These are phyloP conservation scores for Ustilago lituana DNA, from an alignment of 1,284 basidiomycete species.

Conservation along the genomic window DNA sequence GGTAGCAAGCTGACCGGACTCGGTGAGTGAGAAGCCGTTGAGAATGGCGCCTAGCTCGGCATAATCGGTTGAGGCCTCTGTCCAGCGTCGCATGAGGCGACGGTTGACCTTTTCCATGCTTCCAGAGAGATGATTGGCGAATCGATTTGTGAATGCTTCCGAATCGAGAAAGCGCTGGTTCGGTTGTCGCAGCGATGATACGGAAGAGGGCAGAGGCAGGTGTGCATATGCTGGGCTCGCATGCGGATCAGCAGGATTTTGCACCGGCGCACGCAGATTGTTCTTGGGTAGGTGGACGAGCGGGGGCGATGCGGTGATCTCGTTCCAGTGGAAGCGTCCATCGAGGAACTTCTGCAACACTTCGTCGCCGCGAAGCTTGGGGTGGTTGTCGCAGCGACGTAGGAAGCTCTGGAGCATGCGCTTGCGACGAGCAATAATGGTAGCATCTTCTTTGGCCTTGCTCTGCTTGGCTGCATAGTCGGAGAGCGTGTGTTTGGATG, in stretches of 20 bases:
- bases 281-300: slow-evolving; percentile 91
- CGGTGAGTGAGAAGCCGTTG: slow-evolving; percentile 94
- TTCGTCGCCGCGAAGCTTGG: slow-evolving; percentile 90
- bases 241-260: slow-evolving; percentile 85
- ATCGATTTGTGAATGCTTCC: slow-evolving; percentile 95
- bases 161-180: slow-evolving; percentile 85
- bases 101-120: slow-evolving; percentile 97
- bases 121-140: slow-evolving; percentile 86
- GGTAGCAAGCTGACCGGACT: slow-evolving; percentile 76
- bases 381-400: slow-evolving; percentile 86
- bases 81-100: slow-evolving; percentile 90
- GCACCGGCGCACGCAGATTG: slow-evolving; percentile 91
- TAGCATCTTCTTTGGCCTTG: slow-evolving; percentile 94
- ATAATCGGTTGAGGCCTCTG: slow-evolving; percentile 88
- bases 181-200: slow-evolving; percentile 49
- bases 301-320: slow-evolving; percentile 73
- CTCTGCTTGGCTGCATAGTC: slow-evolving; percentile 97
- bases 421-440: slow-evolving; percentile 88
- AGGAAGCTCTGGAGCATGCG: slow-evolving; percentile 95
- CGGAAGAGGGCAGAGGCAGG: slow-evolving; percentile 82
- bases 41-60: slow-evolving; percentile 92
- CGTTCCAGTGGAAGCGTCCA: slow-evolving; percentile 87
- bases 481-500: slow-evolving; percentile 92
- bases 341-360: slow-evolving; percentile 95
- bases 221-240: slow-evolving; percentile 80